Evolutionary conservation across 83 land plant genomes (phyloP).

Genomic region (Diphasiastrum complanatum): DNA sequence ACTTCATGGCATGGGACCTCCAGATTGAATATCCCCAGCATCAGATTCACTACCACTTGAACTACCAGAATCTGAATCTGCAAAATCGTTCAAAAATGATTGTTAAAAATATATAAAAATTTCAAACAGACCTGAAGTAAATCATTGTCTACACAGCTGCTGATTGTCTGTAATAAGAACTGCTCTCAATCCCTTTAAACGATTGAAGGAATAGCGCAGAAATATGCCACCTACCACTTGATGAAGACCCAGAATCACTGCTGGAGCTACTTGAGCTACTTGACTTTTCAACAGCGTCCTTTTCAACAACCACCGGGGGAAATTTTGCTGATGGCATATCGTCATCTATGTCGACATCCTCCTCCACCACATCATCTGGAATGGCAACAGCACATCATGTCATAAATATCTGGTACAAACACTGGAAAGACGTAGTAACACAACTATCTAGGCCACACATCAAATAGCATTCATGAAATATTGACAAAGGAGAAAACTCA

Average conservation of each 20-base stretch:
- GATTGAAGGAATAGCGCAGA: too few relatives aligned
- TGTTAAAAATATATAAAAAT: not conserved
- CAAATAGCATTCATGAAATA: too few relatives aligned
- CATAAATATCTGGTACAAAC: not conserved
- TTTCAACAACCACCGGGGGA: constrained; percentile 83
- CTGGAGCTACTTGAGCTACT: constrained; percentile 62
- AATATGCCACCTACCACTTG: constrained; percentile 65
- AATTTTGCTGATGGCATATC: constrained; percentile 60
- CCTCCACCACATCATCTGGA: constrained; percentile 49
- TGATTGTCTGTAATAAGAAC: not conserved
- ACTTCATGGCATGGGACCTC: constrained; percentile 26
- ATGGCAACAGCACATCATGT: not conserved
- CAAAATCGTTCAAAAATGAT: not conserved
- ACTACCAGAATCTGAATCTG: constrained; percentile 90
- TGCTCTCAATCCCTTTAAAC: not conserved
- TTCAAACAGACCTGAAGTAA: not conserved
- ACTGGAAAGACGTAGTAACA: too few relatives aligned
- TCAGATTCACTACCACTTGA: constrained; percentile 89
- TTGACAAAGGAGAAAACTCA: too few relatives aligned
- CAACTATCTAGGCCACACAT: too few relatives aligned
- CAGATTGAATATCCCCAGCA: constrained; percentile 43
- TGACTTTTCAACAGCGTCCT: constrained; percentile 51
- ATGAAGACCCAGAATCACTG: constrained; percentile 67
- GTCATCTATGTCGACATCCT: constrained; percentile 89
- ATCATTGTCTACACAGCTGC: too few relatives aligned